Percentiles rank a stretch among this genome's conserved stretches.
Evolutionary conservation across 345 rosid species (phyloP).

Genomic region (Adansonia digitata): DNA sequence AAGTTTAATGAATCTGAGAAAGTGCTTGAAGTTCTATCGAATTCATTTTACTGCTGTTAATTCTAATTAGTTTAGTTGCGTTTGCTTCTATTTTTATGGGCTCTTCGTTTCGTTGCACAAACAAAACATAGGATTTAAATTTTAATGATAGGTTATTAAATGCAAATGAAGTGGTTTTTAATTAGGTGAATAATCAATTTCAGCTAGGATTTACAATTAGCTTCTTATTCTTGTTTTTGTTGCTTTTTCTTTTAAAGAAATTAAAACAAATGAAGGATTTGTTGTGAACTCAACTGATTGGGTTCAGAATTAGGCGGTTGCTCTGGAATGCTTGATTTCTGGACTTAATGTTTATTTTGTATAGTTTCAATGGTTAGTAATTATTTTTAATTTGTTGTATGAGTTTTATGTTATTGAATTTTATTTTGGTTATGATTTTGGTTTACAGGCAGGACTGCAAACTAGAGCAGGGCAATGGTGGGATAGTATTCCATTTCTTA

Average conservation of each 20-base stretch:
- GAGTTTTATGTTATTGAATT: background rate
- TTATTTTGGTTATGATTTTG: constrained; percentile 1
- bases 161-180: background rate
- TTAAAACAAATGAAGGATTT: background rate
- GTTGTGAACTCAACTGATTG: background rate
- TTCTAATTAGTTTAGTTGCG: background rate
- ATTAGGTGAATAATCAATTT: background rate
- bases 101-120: background rate
- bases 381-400: background rate
- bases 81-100: background rate
- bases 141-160: background rate
- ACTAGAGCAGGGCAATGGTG: constrained; percentile 82
- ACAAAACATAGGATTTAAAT: background rate
- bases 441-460: constrained; percentile 67
- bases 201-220: background rate
- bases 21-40: background rate
- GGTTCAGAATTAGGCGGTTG: background rate
- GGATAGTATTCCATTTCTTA: constrained; percentile 83
- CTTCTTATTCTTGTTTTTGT: background rate
- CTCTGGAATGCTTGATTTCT: background rate
- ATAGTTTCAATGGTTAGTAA: background rate
- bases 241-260: background rate
- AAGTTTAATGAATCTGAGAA: background rate
- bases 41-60: background rate
- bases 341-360: background rate